Evolutionary conservation across 2,329 filamentous ascomycete species (phyloP).

Genomic region (Epichloe festucae): DNA sequence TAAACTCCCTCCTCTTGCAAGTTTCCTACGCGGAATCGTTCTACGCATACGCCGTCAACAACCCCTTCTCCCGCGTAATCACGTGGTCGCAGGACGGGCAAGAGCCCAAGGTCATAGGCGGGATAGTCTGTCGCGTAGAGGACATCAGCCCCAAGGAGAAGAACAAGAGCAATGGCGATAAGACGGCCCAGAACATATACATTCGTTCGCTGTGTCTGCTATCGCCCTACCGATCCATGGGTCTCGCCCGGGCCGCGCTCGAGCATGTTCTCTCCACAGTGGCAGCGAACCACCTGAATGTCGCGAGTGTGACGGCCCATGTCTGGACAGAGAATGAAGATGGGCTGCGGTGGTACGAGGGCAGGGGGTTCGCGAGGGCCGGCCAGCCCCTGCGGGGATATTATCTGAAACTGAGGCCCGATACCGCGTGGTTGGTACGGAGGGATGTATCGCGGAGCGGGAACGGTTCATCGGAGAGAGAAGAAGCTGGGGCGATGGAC

Average conservation of each 20-base stretch:
- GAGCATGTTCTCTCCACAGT: constrained; percentile 35
- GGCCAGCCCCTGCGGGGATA: constrained; percentile 40
- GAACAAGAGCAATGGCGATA: constrained; percentile 3
- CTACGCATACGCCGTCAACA: constrained; percentile 41
- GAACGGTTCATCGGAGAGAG: background rate
- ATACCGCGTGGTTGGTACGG: constrained; percentile 47
- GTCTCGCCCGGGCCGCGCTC: constrained; percentile 44
- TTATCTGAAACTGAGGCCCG: constrained; percentile 48
- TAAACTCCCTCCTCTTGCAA: constrained; percentile 51
- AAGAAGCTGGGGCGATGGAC: background rate
- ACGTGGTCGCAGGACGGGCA: constrained; percentile 36
- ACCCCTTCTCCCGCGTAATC: constrained; percentile 46
- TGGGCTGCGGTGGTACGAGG: constrained; percentile 48
- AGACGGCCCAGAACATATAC: constrained; percentile 37
- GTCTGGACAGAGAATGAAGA: constrained; percentile 57
- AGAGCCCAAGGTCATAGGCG: constrained; percentile 42
- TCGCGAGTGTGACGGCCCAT: constrained; percentile 44
- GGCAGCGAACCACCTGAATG: constrained; percentile 22
- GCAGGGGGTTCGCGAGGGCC: constrained; percentile 40
- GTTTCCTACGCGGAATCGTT: constrained; percentile 52
- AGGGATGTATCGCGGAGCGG: constrained; percentile 17
- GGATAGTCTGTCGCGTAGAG: constrained; percentile 50
- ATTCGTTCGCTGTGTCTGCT: constrained; percentile 52
- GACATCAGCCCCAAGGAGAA: constrained; percentile 6
- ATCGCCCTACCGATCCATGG: constrained; percentile 48